Conservation (phyloP, 2,329 filamentous ascomycete genomes). For the Pseudocercospora musae region DNA sequence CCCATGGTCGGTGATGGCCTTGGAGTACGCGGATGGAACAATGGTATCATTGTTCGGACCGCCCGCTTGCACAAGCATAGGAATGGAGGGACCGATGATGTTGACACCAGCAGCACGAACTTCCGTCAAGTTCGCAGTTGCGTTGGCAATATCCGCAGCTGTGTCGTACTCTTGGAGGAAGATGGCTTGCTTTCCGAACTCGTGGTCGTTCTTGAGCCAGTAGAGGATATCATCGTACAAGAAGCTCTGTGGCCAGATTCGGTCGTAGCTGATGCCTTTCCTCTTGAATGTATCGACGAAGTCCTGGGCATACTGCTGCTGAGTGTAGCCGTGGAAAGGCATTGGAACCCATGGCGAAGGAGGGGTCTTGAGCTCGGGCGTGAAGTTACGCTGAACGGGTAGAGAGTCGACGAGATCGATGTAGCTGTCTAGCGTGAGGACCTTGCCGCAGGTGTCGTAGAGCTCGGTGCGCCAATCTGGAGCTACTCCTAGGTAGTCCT, state of each 20-base stretch:
- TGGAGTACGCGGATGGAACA: constrained; percentile 1
- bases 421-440: constrained; percentile 9
- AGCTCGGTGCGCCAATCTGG: constrained; percentile 12
- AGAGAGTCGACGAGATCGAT: constrained; percentile 10
- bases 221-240: constrained; percentile 7
- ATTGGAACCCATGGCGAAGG: constrained; percentile 5
- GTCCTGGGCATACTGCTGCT: constrained; percentile 11
- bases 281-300: constrained; percentile 10
- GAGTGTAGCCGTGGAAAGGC: constrained; percentile 12
- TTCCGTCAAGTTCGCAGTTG: constrained; percentile 2
- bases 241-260: constrained; percentile 10
- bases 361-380: constrained; percentile 9
- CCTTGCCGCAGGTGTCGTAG: constrained; percentile 12
- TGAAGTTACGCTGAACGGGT: constrained; percentile 6
- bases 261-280: constrained; percentile 1
- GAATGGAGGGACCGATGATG: constrained; percentile 10
- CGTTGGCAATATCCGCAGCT: constrained; percentile 4
- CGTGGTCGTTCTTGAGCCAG: constrained; percentile 13
- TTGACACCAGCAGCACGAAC: constrained; percentile 9
- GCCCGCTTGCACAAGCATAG: constrained; percentile 6
- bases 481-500: constrained; percentile 6
- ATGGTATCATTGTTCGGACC: constrained; percentile 5
- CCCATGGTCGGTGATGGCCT: constrained; percentile 3
- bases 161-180: constrained; percentile 12
- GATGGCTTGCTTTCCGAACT: constrained; percentile 10